Percentiles rank a stretch among this genome's conserved stretches.
Evolutionary conservation across 2,329 filamentous ascomycete species (phyloP).

Genomic region (Fusarium sulawesiense): DNA sequence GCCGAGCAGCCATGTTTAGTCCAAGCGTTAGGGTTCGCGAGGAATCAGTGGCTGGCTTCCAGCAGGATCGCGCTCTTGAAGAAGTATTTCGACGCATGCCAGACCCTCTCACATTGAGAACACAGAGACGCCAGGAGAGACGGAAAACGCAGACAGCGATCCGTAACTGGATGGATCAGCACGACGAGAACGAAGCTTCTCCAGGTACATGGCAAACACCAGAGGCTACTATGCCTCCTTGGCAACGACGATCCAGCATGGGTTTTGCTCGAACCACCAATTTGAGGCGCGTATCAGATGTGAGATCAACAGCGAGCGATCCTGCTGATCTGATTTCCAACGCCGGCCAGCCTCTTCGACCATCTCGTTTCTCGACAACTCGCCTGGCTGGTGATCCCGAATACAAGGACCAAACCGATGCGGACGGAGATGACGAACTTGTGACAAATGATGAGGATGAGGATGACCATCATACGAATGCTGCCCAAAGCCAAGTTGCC

Average conservation of each 20-base stretch:
- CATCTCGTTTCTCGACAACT: slow-evolving; percentile 52
- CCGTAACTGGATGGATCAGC: slow-evolving; percentile 87
- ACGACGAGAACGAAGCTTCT: slow-evolving; percentile 63
- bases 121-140: slow-evolving; percentile 70
- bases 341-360: slow-evolving; percentile 54
- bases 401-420: slow-evolving; percentile 76
- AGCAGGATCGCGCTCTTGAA: slow-evolving; percentile 89
- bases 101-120: slow-evolving; percentile 70
- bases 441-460: slow-evolving; percentile 82
- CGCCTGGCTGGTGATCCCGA: slow-evolving; percentile 52
- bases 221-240: slow-evolving; percentile 59
- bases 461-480: slow-evolving; percentile 63
- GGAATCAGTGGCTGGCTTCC: slow-evolving; percentile 87
- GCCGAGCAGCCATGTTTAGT: slow-evolving; percentile 75
- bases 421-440: slow-evolving; percentile 91
- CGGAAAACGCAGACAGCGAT: slow-evolving; percentile 84
- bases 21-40: slow-evolving; percentile 79
- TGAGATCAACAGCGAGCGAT: slow-evolving; percentile 71
- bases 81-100: slow-evolving; percentile 87
- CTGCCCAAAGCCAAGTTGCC: slow-evolving; percentile 49
- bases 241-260: slow-evolving; percentile 65
- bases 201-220: slow-evolving; percentile 62
- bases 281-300: slow-evolving; percentile 64
- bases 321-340: slow-evolving; percentile 71
- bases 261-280: slow-evolving; percentile 61